A percentile compares a stretch with the other conserved stretches of the same genome.
These are phyloP conservation scores for Vigna reflexopilosa DNA, from an alignment of 306 rosid genomes.

Conservation along the genomic window DNA sequence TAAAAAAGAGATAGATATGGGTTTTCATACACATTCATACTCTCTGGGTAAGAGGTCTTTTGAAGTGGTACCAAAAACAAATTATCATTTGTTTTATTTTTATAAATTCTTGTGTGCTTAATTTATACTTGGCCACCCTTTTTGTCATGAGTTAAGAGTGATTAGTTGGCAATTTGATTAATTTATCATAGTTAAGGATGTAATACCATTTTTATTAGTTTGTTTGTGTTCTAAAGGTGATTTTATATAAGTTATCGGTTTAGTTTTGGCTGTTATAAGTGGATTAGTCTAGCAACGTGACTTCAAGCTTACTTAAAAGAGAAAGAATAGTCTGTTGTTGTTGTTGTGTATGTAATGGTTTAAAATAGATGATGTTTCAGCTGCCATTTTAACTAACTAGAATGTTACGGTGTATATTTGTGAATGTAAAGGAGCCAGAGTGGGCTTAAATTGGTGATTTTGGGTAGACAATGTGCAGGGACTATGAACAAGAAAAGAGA, in stretches of 20 bases:
- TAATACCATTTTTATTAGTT: not conserved
- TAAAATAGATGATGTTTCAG: constrained; percentile 6
- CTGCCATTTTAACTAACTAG: constrained; percentile 17
- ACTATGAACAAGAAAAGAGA: constrained; percentile 69
- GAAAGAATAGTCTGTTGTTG: not conserved
- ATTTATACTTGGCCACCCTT: not conserved
- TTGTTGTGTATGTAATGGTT: not conserved
- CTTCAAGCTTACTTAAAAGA: not conserved
- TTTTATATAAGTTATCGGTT: not conserved
- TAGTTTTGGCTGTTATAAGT: not conserved
- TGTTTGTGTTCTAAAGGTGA: not conserved
- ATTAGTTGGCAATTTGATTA: not conserved
- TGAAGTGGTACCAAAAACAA: no score
- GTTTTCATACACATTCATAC: no score
- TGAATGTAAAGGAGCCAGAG: not conserved
- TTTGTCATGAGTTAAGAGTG: not conserved
- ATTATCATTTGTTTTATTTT: no score
- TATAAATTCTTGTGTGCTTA: not conserved
- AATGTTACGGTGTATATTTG: constrained; percentile 12
- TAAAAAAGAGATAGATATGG: no score
- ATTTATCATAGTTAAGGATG: no score
- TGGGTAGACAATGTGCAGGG: constrained; percentile 75
- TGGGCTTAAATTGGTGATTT: constrained; percentile 44
- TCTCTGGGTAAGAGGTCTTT: no score
- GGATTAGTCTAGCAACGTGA: constrained; percentile 18